Percentiles rank a stretch among this genome's conserved stretches.
Conservation (phyloP, 1,139 yeast genomes). For the Debaryomyces nepalensis region DNA sequence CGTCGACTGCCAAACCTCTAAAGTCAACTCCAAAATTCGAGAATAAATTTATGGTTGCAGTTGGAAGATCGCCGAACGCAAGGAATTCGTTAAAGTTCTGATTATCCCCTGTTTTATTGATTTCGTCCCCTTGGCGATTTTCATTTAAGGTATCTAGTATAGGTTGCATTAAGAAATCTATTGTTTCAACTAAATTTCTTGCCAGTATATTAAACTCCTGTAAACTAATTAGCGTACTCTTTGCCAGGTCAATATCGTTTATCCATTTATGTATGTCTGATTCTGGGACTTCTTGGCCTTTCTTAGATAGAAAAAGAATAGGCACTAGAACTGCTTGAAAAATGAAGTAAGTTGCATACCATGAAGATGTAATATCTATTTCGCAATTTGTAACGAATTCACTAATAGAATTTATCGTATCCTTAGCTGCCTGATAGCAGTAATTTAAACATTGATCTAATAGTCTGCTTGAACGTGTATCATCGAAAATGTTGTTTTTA, state of each 20-base stretch:
- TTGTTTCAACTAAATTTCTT: constrained; percentile 50
- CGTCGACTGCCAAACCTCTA: not conserved
- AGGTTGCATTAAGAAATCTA: constrained; percentile 34
- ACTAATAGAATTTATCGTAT: constrained; percentile 54
- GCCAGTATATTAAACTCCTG: constrained; percentile 54
- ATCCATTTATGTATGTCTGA: constrained; percentile 31
- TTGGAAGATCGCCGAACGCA: not conserved
- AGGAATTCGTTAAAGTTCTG: constrained; percentile 22
- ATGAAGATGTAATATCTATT: constrained; percentile 46
- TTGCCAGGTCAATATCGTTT: constrained; percentile 20
- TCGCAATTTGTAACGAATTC: constrained; percentile 43
- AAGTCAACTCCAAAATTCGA: not conserved
- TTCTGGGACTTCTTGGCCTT: constrained; percentile 44
- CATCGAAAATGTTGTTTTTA: constrained; percentile 44
- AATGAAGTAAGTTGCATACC: constrained; percentile 67
- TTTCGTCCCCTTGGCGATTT: constrained; percentile 13
- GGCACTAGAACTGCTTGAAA: constrained; percentile 66
- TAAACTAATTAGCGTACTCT: constrained; percentile 29
- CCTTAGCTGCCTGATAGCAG: constrained; percentile 57
- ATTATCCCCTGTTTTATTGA: constrained; percentile 16
- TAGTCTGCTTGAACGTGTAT: constrained; percentile 32
- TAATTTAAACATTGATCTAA: constrained; percentile 54
- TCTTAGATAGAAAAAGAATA: constrained; percentile 56
- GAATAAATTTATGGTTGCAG: not conserved
- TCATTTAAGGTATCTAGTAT: constrained; percentile 10